Evolutionary conservation across 352 stramenopile species (phyloP), one percentile per base, ranked within the genome.

Genomic region (Blastocystis sp.): DNA sequence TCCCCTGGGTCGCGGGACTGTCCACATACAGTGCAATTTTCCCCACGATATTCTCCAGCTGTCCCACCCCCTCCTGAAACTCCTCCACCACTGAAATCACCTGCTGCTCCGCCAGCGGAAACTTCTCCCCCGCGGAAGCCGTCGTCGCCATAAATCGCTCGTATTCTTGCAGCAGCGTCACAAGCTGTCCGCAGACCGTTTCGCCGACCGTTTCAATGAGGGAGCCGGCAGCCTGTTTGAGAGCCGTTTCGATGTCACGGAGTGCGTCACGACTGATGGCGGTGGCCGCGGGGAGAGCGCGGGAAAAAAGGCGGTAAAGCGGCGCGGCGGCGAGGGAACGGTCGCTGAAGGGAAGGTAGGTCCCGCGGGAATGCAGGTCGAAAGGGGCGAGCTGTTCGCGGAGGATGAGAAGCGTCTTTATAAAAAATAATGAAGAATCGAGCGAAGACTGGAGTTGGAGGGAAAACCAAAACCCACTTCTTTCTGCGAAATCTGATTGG

Each of bases 21-120:
- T 78, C 67, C 16, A 78, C 53, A 44, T 78, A 78, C 67, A 78
- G 49, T 24, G 67, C 67, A n/a, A 78, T 61, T 29, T 78, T 78
- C 34, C 67, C 67, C 67, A 56, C 67, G 1, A 53, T 61, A 40
- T 78, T 40, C 21, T 78, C 67, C 6, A 78, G 44, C 9, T 40
- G 21, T 18, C 18, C 40, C 21, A 53, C 53, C 6, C 67, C 67
- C 67, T 78, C 67, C 32, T 49, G n/a, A 27, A 78, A 78, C n/a
- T 16, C 34, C 8, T 34, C 27, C 49, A 78, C 18, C 44, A 78
- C n/a, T 21, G 38, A 57, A 49, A 78, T 44, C n/a, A 78, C 67
- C 44, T 78, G 67, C 44, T 78, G 9, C 67, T 78, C 67, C 21
- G 24, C 29, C n/a, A 78, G 67, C 21, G 67, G 67, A 27, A 78